Evolutionary conservation across 805 yeast genomes (phyloP), one percentile per base, ranked within the genome.

Genomic region (Yamadazyma olivae): DNA sequence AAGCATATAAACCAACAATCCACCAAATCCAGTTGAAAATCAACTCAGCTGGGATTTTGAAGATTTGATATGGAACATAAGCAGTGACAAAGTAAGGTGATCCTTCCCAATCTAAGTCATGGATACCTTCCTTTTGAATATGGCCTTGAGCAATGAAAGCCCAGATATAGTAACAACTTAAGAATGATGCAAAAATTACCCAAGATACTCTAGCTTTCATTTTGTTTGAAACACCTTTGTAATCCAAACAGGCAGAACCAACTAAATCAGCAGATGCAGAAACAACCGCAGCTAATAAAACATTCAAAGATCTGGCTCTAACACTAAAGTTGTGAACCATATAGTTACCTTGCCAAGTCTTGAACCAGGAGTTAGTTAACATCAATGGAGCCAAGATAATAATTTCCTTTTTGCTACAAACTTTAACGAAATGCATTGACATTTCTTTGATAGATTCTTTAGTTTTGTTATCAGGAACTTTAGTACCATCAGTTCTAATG

Each of bases 401-500:
- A 5, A 53, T 40, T 36, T 53, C 54, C 17, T 41, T 45, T 26
- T 38, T 46, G 18, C 13, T 40, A 14, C 40, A 23, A 3, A 49
- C 44, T 17, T 28, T 33, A 4, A 24, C 16, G 15, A 41, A 38
- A 3, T 30, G 33, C 5, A 9, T 17, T 8, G 37, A 8, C 33
- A 41, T 38, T 12, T 35, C 21, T 23, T 32, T 40, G 17, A 30
- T 18, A 2, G 50, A 10, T 12, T 41, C 38, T 3, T 43, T 23
- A 17, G 36, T 31, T 8, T 43, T 30, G 15, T 37, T 40, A 16
- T 9, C 13, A 15, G 13, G 16, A 5, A 50, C 33, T 17, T 30
- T 38, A 10, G 38, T 43, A 1, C 61, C 61, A 40, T 60, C 64
- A 6, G 35, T 35, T 32, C 64, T 51, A 13, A 51, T 46, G 2